Evolutionary conservation across 2,329 filamentous ascomycete species (phyloP), one percentile per base, ranked within the genome.

Genomic region (Fusarium sp.): DNA sequence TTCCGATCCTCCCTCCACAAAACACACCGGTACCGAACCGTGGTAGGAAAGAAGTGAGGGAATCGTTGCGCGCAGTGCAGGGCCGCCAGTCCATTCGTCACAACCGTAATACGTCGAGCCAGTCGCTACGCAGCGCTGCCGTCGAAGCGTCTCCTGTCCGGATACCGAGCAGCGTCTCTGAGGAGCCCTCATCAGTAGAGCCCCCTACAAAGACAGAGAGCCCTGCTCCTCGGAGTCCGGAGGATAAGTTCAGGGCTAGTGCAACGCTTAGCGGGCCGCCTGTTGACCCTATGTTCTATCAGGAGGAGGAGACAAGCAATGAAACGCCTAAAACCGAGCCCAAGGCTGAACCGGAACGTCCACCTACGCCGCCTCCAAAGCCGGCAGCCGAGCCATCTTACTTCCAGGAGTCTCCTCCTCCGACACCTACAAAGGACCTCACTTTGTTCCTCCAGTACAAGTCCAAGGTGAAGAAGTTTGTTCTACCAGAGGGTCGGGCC

Each of bases 381-480:
- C 67, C 72, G 4, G 71, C 70, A 29, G 82, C 70, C 25, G 82
- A 74, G 29, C 18, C 84, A 27, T 83, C 84, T 56, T 85, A 85
- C 42, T 88, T 87, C 68, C 83, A 88, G 20, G 89, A 90, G 42
- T 81, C 80, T 0, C 93, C 93, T 8, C 90, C 91, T 34, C 84
- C 82, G 14, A 80, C 84, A 7, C 81, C 89, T 6, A 90, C 90
- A 8, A 97, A 97, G 77, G 93, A 97, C 72, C 84, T 99, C 55
- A 98, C 95, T 0, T 83, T 99, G 38, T 99, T 98, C 78, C 80
- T 98, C 66, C 95, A 98, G 80, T 97, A 98, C 82, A 97, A 96
- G 78, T 96, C 91, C 73, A 96, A 96, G 77, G 94, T 98, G 73
- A 98, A 97, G 81, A 98, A 98, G 78, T 96, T 96, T 77, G 89